Percentiles rank a stretch among this genome's conserved stretches.
Conservation (phyloP, 2,329 filamentous ascomycete species). For the Sporothrix brasiliensis region DNA sequence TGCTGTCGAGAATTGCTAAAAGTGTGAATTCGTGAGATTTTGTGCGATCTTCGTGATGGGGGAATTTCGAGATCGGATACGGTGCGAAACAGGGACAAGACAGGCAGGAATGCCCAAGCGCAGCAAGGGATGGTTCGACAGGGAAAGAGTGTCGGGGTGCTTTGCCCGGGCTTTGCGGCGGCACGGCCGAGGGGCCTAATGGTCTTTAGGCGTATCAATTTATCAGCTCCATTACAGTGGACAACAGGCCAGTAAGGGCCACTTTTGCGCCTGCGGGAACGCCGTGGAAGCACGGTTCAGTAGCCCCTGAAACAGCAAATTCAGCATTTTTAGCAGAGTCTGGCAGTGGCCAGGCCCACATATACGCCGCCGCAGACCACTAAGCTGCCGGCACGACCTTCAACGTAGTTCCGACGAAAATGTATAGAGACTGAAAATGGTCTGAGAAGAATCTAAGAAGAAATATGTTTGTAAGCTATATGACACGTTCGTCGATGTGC, state of each 20-base stretch:
- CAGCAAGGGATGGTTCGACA: slow-evolving; percentile 13
- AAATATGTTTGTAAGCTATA: not conserved
- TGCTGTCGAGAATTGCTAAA: not conserved
- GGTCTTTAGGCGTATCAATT: not conserved
- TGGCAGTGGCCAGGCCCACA: not conserved
- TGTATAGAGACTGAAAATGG: not conserved
- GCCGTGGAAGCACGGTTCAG: not conserved
- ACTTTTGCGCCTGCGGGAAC: not conserved
- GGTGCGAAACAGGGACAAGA: slow-evolving; percentile 23
- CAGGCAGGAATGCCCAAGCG: slow-evolving; percentile 17
- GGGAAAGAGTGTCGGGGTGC: not conserved
- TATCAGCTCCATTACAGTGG: not conserved
- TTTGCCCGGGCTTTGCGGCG: slow-evolving; percentile 1
- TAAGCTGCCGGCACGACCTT: not conserved
- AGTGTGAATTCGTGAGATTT: not conserved
- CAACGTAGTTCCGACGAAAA: not conserved
- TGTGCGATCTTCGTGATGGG: slow-evolving; percentile 20
- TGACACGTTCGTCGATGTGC: too few relatives aligned
- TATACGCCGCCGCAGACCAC: slow-evolving; percentile 3
- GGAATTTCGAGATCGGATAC: slow-evolving; percentile 8
- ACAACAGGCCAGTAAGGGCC: not conserved
- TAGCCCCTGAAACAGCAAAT: slow-evolving; percentile 2
- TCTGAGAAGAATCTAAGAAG: not conserved
- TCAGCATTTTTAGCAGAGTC: not conserved
- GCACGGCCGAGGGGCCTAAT: not conserved